phyloP scores from a whole-genome alignment of 1,139 yeast genomes.

The Candida mesenterica region DNA sequence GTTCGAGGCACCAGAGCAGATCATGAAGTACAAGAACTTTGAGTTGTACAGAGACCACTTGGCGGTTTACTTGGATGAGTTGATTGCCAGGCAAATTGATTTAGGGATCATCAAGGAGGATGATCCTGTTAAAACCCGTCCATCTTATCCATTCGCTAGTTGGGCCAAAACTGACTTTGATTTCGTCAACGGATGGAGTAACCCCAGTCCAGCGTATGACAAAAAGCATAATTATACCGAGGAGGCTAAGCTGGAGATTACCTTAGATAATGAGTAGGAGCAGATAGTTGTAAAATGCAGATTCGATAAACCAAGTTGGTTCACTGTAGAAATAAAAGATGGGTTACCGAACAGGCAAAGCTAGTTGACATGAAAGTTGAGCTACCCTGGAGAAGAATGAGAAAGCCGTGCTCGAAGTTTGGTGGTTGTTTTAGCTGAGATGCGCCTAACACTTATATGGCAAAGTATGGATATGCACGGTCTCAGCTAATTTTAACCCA shows the following conservation, averaged over 20 bases:
- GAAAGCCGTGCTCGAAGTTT: no score
- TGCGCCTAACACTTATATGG: no score
- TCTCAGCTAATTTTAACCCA: no score
- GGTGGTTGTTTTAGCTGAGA: no score
- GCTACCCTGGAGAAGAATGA: no score
- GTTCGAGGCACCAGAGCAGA: conserved; percentile 64
- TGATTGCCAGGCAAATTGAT: conserved; percentile 57
- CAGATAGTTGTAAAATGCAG: background rate
- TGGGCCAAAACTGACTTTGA: conserved; percentile 45
- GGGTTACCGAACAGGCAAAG: no score
- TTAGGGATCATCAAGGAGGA: conserved; percentile 54
- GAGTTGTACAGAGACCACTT: conserved; percentile 58
- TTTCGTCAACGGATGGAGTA: conserved; percentile 44
- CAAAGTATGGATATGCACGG: no score
- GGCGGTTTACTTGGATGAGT: conserved; percentile 52
- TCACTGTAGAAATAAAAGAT: no score
- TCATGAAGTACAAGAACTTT: conserved; percentile 62
- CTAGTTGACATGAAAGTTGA: no score
- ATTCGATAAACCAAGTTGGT: no score
- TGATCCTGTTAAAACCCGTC: conserved; percentile 58
- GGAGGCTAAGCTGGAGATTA: conserved; percentile 20
- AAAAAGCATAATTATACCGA: conserved; percentile 23
- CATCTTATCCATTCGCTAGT: conserved; percentile 62
- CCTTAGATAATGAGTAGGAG: conserved; percentile 18
- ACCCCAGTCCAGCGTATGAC: conserved; percentile 31